Conservation (phyloP, 2,329 filamentous ascomycete genomes). For the Tolypocladium guangdongense region DNA sequence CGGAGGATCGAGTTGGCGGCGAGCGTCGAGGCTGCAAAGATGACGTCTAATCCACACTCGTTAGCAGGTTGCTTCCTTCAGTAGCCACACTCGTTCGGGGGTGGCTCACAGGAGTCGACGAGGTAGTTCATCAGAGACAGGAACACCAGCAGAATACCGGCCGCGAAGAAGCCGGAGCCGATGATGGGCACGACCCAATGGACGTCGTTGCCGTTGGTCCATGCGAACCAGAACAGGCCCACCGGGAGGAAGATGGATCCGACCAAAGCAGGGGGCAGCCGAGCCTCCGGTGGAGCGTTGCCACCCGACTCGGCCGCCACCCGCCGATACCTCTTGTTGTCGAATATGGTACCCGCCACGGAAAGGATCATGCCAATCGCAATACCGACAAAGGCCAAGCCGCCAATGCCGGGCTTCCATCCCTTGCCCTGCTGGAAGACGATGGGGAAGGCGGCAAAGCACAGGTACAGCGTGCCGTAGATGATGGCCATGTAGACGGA, state of each 20-base stretch:
- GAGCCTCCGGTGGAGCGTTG: conserved; percentile 50
- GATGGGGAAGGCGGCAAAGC: conserved; percentile 46
- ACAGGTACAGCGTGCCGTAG: conserved; percentile 43
- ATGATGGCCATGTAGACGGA: conserved; percentile 53
- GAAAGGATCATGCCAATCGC: conserved; percentile 51
- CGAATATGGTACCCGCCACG: conserved; percentile 37
- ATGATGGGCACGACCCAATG: conserved; percentile 45
- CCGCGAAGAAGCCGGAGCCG: conserved; percentile 37
- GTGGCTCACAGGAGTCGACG: conserved; percentile 43
- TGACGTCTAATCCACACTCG: conserved; percentile 35
- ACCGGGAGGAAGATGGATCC: conserved; percentile 47
- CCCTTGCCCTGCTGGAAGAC: conserved; percentile 49
- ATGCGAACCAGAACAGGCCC: conserved; percentile 56
- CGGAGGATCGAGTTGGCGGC: conserved; percentile 63
- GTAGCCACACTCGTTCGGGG: background rate
- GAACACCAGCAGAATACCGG: conserved; percentile 53
- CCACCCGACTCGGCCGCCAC: conserved; percentile 36
- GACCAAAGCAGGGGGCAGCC: conserved; percentile 48
- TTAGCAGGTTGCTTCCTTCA: conserved; percentile 6
- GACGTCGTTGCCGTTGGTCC: conserved; percentile 45
- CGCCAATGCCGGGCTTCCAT: conserved; percentile 47
- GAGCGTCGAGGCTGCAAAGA: conserved; percentile 66
- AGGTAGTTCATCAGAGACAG: conserved; percentile 56
- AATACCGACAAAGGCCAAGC: conserved; percentile 53
- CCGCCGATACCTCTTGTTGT: conserved; percentile 42